phyloP scores from a whole-genome alignment of 1,284 basidiomycete genomes.

The Sanguinoderma infundibulare region DNA sequence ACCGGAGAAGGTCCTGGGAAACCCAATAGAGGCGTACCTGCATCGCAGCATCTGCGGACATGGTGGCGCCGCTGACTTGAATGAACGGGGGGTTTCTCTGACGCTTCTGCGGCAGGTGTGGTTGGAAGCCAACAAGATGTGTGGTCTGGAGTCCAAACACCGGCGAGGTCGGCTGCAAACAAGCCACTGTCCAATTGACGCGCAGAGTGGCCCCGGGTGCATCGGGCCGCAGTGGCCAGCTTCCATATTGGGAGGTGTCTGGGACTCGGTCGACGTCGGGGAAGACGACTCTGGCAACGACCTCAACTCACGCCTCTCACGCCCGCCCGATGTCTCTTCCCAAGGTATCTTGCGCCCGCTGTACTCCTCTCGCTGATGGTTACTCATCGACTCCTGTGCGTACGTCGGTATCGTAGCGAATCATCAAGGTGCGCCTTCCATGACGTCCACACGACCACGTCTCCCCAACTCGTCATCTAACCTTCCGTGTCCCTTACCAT shows the following conservation, averaged over 20 bases:
- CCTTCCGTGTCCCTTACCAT: neutral
- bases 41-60: constrained; percentile 13
- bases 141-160: neutral
- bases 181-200: too few species aligned
- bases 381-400: neutral
- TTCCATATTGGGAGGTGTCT: constrained; percentile 5
- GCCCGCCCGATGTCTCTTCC: constrained; percentile 23
- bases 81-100: neutral
- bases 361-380: neutral
- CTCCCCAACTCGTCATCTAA: constrained; percentile 7
- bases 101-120: neutral
- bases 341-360: constrained; percentile 18
- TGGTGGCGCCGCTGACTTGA: neutral
- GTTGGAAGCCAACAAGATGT: neutral
- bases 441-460: constrained; percentile 18
- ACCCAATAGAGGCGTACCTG: constrained; percentile 14
- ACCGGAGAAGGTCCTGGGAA: constrained; percentile 7
- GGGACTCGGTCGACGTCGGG: neutral
- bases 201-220: too few species aligned
- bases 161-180: neutral
- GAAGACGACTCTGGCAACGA: constrained; percentile 7
- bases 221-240: neutral
- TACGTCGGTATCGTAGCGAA: constrained; percentile 42
- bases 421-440: constrained; percentile 53
- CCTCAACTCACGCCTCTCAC: constrained; percentile 8